Conservation (phyloP, 805 yeast genomes). For the Candida railenensis region DNA sequence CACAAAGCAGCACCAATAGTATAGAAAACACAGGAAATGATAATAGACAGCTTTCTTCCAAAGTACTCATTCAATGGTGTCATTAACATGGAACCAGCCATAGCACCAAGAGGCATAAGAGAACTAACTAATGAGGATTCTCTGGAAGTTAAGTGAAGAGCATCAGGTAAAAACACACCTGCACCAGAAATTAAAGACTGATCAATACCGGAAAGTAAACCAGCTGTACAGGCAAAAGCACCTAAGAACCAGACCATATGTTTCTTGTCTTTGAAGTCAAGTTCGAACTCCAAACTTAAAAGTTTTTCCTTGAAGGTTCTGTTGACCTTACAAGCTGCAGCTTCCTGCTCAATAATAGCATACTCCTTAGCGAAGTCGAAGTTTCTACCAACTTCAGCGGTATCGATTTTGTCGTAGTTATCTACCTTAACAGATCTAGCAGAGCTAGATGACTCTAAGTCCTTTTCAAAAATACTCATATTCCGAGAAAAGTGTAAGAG, state of each 20-base stretch:
- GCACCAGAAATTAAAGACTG: slow-evolving; percentile 71
- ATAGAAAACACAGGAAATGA: slow-evolving; percentile 57
- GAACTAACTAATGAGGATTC: slow-evolving; percentile 55
- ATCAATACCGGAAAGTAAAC: slow-evolving; percentile 64
- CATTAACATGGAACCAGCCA: slow-evolving; percentile 59
- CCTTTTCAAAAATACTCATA: slow-evolving; percentile 3
- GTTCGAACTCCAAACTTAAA: slow-evolving; percentile 32
- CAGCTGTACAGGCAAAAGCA: slow-evolving; percentile 60
- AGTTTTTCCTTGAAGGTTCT: slow-evolving; percentile 39
- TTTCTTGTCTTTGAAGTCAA: slow-evolving; percentile 44
- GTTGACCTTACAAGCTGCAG: slow-evolving; percentile 25
- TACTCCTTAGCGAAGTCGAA: slow-evolving; percentile 35
- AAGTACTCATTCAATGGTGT: slow-evolving; percentile 55
- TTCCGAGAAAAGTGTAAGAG: background rate
- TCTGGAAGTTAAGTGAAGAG: slow-evolving; percentile 37
- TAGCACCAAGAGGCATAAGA: slow-evolving; percentile 69
- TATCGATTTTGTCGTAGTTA: slow-evolving; percentile 19
- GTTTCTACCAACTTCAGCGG: slow-evolving; percentile 28
- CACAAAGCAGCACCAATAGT: slow-evolving; percentile 61
- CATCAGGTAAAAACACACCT: slow-evolving; percentile 45
- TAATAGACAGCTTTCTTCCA: slow-evolving; percentile 56
- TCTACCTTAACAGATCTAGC: background rate
- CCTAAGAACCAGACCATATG: slow-evolving; percentile 52
- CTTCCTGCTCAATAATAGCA: slow-evolving; percentile 29
- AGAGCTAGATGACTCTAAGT: background rate